Evolutionary conservation across 1,139 yeast genomes (phyloP).

Genomic region (Lodderomyces oxycetoniae): DNA sequence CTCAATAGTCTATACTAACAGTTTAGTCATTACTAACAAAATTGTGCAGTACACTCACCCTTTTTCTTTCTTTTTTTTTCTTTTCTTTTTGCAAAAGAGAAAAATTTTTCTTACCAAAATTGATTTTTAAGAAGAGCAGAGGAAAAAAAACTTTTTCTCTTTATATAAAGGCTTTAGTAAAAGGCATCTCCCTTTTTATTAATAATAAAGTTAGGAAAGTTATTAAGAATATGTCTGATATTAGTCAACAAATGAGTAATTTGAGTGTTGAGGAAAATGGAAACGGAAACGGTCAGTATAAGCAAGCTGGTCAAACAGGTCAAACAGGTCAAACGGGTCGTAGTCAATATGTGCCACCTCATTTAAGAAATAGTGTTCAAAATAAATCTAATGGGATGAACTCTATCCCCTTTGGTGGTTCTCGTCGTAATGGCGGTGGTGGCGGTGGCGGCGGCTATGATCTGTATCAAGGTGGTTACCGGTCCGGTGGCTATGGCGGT

Average conservation of each 20-base stretch:
- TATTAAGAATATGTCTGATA: slow-evolving; percentile 31
- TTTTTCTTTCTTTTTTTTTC: slow-evolving; percentile 1
- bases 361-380: slow-evolving; percentile 38
- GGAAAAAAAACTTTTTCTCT: background rate
- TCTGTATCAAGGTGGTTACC: too few relatives aligned
- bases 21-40: too few relatives aligned
- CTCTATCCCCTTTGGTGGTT: slow-evolving; percentile 14
- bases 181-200: too few relatives aligned
- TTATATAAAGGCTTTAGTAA: too few relatives aligned
- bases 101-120: background rate
- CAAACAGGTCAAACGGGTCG: slow-evolving; percentile 14
- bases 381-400: slow-evolving; percentile 1
- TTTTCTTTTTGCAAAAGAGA: slow-evolving; percentile 1
- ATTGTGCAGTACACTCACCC: background rate
- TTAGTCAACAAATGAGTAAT: slow-evolving; percentile 42
- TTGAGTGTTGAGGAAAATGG: slow-evolving; percentile 32
- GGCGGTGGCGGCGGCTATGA: slow-evolving; percentile 13
- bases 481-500: slow-evolving; percentile 15
- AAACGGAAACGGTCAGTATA: slow-evolving; percentile 8
- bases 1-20: too few relatives aligned
- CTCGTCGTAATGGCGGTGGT: slow-evolving; percentile 15
- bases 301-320: slow-evolving; percentile 1
- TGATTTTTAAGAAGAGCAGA: background rate
- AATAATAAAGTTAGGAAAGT: too few relatives aligned
- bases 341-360: slow-evolving; percentile 65